Evolutionary conservation across 192 early-diverging fungal genomes (phyloP), one percentile per base, ranked within the genome.

Genomic region (Gaertneriomyces sp.): DNA sequence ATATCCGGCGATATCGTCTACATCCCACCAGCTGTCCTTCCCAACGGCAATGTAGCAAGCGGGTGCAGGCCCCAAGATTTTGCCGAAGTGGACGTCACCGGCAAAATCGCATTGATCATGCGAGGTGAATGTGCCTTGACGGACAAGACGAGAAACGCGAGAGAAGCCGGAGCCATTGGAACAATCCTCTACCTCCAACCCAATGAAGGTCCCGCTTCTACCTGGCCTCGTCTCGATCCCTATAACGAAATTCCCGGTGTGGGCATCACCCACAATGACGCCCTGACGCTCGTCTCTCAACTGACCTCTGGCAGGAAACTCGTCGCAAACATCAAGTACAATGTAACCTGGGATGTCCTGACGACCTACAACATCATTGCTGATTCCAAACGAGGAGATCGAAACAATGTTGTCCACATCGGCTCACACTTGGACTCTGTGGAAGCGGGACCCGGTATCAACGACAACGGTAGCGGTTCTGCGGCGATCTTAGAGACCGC

Each of bases 381-480:
- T 17, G 63, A 61, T 6, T 72, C 74, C 17, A 55, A 46, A 17
- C n/a, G 44, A 12, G 79, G 79, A 8, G 58, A 67, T 49, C 25
- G 7, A 5, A 52, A 75, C 40, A 71, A 70, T 20, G 53, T 80
- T 45, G 56, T 78, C 19, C 25, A 76, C 11, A 63, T 73, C 55
- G 75, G 76, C 2, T 61, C 73, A 6, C 79, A 81, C 54, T 40
- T 78, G 44, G 79, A 81, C 60, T 63, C 60, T 40, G 78, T 80
- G 11, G 70, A 74, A 19, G 73, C 63, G 1, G 79, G 79, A 38
- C 73, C 79, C 9, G 79, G 79, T 43, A 69, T 81, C 33, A 81
- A 81, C 54, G 79, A 81, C 60, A 78, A 81, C 47, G 76, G 72
- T 10, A 78, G 76, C 12, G 79, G 79, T 11, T 51, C 71, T 46